phyloP scores from a whole-genome alignment of 345 rosid genomes.

The Brassica nigra region DNA sequence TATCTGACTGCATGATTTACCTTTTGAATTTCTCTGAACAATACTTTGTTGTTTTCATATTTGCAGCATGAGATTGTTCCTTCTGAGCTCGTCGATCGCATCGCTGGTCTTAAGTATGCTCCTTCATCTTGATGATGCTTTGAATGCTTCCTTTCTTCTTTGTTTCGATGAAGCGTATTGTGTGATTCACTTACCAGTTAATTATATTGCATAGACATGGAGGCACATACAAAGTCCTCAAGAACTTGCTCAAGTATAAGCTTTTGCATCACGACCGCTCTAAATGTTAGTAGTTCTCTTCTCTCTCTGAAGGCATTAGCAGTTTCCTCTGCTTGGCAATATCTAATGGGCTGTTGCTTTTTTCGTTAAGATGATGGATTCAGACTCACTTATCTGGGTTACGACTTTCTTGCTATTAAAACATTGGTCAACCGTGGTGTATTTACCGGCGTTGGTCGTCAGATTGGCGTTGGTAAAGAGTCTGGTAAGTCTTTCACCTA shows the following conservation, averaged over 20 bases:
- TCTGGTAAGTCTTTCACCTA: conserved; percentile 55
- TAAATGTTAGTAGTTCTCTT: conserved; percentile 58
- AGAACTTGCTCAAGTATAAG: conserved; percentile 90
- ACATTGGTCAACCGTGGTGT: conserved; percentile 87
- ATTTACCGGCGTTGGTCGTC: conserved; percentile 77
- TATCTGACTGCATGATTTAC: background rate
- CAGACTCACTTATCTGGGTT: conserved; percentile 90
- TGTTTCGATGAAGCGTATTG: background rate
- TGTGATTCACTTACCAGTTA: background rate
- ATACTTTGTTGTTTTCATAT: background rate
- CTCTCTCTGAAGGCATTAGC: background rate
- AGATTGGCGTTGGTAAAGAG: conserved; percentile 95
- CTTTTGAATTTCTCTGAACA: background rate
- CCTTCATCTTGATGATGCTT: background rate
- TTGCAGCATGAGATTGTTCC: conserved; percentile 90
- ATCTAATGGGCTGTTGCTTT: background rate
- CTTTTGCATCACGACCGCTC: conserved; percentile 87
- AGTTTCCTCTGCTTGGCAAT: no score
- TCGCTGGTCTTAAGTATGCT: conserved; percentile 76
- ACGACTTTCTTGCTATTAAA: conserved; percentile 94
- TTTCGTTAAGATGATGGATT: conserved; percentile 77
- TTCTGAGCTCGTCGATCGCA: conserved; percentile 71
- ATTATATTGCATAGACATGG: conserved; percentile 59
- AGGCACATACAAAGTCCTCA: conserved; percentile 85
- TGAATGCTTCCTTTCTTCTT: background rate